These are phyloP conservation scores for Metarhizium brunneum DNA, from an alignment of 2,329 filamentous ascomycete species.

Conservation along the genomic window DNA sequence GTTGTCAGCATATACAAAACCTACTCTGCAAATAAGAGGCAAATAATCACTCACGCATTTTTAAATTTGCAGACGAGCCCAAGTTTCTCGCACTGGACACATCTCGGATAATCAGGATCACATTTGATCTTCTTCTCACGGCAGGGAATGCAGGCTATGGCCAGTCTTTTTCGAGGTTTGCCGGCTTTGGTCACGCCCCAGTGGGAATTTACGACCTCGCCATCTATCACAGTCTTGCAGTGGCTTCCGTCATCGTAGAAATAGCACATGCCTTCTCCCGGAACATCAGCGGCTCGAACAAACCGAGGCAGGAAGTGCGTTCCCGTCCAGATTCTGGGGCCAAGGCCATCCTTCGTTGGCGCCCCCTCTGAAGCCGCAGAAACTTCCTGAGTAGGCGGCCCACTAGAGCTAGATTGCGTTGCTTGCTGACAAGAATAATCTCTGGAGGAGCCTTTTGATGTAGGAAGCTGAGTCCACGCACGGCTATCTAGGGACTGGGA, in stretches of 20 bases:
- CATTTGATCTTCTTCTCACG: constrained; percentile 98
- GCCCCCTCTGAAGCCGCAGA: constrained; percentile 30
- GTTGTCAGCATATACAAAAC: constrained; percentile 4
- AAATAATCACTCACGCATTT: constrained; percentile 63
- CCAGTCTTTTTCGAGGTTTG: constrained; percentile 82
- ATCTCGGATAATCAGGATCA: constrained; percentile 78
- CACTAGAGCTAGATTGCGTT: too few species aligned
- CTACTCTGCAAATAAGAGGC: background rate
- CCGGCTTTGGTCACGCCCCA: constrained; percentile 94
- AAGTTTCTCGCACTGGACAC: constrained; percentile 87
- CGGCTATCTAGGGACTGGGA: too few species aligned
- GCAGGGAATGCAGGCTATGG: constrained; percentile 88
- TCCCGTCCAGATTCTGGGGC: constrained; percentile 61
- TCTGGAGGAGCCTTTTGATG: too few species aligned
- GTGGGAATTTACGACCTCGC: constrained; percentile 77
- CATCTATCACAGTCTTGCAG: constrained; percentile 76
- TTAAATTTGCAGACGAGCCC: constrained; percentile 77
- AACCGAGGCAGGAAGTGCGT: constrained; percentile 53
- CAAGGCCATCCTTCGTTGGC: constrained; percentile 49
- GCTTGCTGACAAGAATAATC: too few species aligned
- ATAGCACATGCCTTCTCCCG: constrained; percentile 73
- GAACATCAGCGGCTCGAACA: constrained; percentile 54
- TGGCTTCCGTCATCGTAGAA: constrained; percentile 79
- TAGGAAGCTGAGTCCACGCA: too few species aligned
- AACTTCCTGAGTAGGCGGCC: constrained; percentile 17